Evolutionary conservation across 2,329 filamentous ascomycete species (phyloP).

Genomic region (Colletotrichum eremochloae): DNA sequence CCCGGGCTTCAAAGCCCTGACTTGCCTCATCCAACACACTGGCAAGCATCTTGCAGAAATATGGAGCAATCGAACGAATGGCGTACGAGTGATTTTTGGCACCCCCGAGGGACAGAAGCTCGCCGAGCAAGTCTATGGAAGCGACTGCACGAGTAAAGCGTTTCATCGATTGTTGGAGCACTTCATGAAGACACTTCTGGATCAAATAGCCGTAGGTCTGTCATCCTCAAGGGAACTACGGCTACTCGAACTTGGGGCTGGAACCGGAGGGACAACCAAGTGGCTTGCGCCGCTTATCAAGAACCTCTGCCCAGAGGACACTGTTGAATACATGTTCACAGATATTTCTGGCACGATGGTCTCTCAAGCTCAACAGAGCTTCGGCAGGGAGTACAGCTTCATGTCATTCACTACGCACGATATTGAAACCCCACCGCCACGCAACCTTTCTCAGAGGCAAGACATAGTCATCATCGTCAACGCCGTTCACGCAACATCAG

Average conservation of each 20-base stretch:
- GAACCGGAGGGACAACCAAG: conserved; percentile 25
- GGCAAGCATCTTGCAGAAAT: conserved; percentile 1
- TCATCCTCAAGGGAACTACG: neutral
- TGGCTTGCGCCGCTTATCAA: conserved; percentile 46
- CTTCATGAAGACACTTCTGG: neutral
- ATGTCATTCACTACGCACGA: conserved; percentile 27
- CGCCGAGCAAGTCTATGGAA: conserved; percentile 8
- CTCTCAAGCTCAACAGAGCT: conserved; percentile 45
- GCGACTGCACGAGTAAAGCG: conserved; percentile 11
- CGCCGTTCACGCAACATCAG: conserved; percentile 52
- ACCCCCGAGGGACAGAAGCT: conserved; percentile 7
- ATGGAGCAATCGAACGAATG: neutral
- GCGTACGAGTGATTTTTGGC: conserved; percentile 15
- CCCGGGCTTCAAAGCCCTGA: neutral
- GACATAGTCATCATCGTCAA: conserved; percentile 53
- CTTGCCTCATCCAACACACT: neutral
- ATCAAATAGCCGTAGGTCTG: neutral
- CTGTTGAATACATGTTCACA: conserved; percentile 56
- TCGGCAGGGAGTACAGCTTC: conserved; percentile 18
- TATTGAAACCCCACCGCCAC: conserved; percentile 27
- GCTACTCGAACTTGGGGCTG: conserved; percentile 24
- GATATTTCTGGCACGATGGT: conserved; percentile 54
- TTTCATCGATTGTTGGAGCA: conserved; percentile 18
- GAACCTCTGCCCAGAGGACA: conserved; percentile 44
- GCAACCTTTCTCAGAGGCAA: conserved; percentile 45